A percentile compares a stretch with the other conserved stretches of the same genome.
These are phyloP conservation scores for Rosa chinensis DNA, from an alignment of 306 rosid genomes.

Conservation along the genomic window DNA sequence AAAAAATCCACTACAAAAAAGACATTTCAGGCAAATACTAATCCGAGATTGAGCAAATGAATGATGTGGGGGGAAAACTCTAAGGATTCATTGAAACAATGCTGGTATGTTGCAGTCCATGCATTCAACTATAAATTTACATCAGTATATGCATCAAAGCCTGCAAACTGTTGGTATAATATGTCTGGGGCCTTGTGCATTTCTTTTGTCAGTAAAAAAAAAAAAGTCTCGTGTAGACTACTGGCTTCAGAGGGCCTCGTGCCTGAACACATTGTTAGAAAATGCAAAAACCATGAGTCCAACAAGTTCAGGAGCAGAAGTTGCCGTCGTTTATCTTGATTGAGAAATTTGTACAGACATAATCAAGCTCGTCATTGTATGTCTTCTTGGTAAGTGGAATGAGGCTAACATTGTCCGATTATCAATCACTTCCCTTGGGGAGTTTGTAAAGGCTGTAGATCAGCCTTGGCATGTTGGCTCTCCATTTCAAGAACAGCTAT, in stretches of 20 bases:
- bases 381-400: constrained; percentile 7
- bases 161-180: constrained; percentile 11
- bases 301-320: constrained; percentile 9
- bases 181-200: background rate
- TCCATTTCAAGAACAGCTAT: constrained; percentile 95
- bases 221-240: background rate
- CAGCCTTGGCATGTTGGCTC: constrained; percentile 91
- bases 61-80: background rate
- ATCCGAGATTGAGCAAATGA: background rate
- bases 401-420: constrained; percentile 12
- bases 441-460: constrained; percentile 45
- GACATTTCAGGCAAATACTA: background rate
- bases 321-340: constrained; percentile 24
- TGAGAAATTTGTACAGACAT: constrained; percentile 23
- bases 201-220: constrained; percentile 20
- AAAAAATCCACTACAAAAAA: background rate
- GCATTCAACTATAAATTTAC: constrained; percentile 19
- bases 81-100: background rate
- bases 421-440: constrained; percentile 17
- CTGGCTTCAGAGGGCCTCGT: constrained; percentile 6
- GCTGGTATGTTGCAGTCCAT: background rate
- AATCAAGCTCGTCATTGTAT: constrained; percentile 21
- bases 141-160: constrained; percentile 14
- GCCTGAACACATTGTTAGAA: constrained; percentile 8
- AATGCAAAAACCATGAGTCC: constrained; percentile 13